These are phyloP conservation scores for Phoma sp. DNA, from an alignment of 2,329 filamentous ascomycete species.

Conservation along the genomic window DNA sequence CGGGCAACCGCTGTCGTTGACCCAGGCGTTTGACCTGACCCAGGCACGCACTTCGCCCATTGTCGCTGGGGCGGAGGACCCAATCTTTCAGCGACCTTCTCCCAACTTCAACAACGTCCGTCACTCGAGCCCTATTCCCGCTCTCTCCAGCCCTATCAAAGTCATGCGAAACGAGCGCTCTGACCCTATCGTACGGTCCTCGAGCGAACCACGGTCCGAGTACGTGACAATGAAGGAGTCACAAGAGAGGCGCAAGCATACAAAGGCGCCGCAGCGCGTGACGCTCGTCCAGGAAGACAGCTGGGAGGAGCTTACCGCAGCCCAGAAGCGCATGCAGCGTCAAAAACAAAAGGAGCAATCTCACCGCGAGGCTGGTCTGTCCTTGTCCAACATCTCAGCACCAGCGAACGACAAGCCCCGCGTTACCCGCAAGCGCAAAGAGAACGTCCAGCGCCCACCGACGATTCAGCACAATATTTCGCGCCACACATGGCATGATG, in stretches of 20 bases:
- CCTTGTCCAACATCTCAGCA: slow-evolving; percentile 37
- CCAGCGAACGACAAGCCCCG: slow-evolving; percentile 12
- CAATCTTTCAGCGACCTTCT: slow-evolving; percentile 54
- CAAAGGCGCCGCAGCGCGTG: slow-evolving; percentile 19
- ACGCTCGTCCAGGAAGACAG: slow-evolving; percentile 34
- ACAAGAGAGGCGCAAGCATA: slow-evolving; percentile 47
- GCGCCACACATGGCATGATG: slow-evolving; percentile 23
- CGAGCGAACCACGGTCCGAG: slow-evolving; percentile 51
- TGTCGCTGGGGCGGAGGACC: slow-evolving; percentile 50
- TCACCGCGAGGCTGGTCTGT: slow-evolving; percentile 31
- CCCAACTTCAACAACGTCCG: slow-evolving; percentile 48
- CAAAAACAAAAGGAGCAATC: slow-evolving; percentile 30
- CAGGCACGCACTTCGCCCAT: slow-evolving; percentile 55
- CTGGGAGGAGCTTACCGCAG: slow-evolving; percentile 35
- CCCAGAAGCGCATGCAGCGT: slow-evolving; percentile 26
- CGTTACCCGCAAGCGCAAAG: neutral
- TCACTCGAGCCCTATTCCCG: slow-evolving; percentile 46
- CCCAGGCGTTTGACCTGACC: slow-evolving; percentile 55
- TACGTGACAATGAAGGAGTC: slow-evolving; percentile 55
- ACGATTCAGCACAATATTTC: neutral
- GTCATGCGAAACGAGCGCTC: slow-evolving; percentile 23
- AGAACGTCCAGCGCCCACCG: neutral
- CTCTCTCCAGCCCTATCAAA: slow-evolving; percentile 50
- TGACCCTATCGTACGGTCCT: slow-evolving; percentile 36
- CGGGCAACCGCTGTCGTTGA: slow-evolving; percentile 49